phyloP scores from a whole-genome alignment of 2,329 filamentous ascomycete genomes.

The Calonectria multiphialidica region DNA sequence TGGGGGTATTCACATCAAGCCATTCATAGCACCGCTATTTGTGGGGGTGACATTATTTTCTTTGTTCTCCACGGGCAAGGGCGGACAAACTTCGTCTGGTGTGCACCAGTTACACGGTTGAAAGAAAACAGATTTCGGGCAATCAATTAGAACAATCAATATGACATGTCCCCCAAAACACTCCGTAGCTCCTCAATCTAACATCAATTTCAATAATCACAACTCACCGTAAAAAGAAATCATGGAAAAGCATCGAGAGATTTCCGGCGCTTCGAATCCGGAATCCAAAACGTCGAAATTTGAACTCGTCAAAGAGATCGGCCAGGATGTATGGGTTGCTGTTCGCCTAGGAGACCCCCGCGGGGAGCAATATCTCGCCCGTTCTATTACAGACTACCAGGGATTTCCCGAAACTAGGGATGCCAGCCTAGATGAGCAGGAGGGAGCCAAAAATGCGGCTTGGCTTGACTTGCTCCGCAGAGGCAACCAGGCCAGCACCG shows the following conservation, averaged over 20 bases:
- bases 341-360: conserved; percentile 41
- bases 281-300: conserved; percentile 33
- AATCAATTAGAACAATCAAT: conserved; percentile 3
- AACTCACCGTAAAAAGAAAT: neutral
- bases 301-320: conserved; percentile 46
- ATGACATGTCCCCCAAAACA: neutral
- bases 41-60: conserved; percentile 18
- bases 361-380: conserved; percentile 50
- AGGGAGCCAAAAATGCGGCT: neutral
- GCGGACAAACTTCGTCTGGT: neutral
- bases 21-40: neutral
- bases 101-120: neutral
- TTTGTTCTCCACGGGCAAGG: conserved; percentile 33
- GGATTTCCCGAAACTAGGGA: neutral
- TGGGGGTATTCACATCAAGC: conserved; percentile 1
- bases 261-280: neutral
- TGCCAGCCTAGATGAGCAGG: neutral
- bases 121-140: neutral
- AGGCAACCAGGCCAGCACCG: conserved; percentile 44
- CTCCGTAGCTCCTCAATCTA: neutral
- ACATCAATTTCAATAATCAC: neutral
- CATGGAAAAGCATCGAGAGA: neutral
- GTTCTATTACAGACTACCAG: conserved; percentile 17
- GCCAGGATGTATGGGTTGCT: conserved; percentile 49
- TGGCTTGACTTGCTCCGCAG: conserved; percentile 38